These are phyloP conservation scores for Skeletonema marinoi DNA, from an alignment of 108 stramenopile species.

Conservation along the genomic window DNA sequence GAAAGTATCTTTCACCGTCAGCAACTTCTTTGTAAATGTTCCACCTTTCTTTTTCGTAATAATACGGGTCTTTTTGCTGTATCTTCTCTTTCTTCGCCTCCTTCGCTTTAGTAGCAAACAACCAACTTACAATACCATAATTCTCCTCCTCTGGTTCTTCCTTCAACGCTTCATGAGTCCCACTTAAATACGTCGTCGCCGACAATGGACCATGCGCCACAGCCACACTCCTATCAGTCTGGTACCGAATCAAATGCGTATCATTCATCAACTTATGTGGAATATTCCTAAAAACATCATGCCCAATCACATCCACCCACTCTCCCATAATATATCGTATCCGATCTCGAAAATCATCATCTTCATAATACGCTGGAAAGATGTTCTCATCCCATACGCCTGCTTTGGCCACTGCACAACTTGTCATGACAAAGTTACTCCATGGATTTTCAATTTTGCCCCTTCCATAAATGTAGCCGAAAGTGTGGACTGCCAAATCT, in stretches of 20 bases:
- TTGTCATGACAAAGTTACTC: conserved; percentile 51
- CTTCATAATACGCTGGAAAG: conserved; percentile 51
- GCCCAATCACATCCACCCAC: conserved; percentile 24
- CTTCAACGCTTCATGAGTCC: conserved; percentile 37
- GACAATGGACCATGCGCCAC: conserved; percentile 47
- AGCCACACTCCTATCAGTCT: conserved; percentile 41
- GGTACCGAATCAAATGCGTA: conserved; percentile 38
- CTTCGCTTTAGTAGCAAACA: background rate
- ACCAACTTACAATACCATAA: background rate
- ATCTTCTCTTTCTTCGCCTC: background rate
- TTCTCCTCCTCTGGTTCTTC: conserved; percentile 27
- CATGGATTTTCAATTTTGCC: conserved; percentile 47
- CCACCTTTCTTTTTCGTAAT: conserved; percentile 39
- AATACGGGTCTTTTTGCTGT: conserved; percentile 9
- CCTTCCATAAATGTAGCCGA: conserved; percentile 46
- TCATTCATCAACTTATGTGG: conserved; percentile 39
- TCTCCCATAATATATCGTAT: conserved; percentile 42
- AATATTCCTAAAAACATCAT: conserved; percentile 33
- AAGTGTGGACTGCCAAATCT: conserved; percentile 40
- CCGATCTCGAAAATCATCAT: conserved; percentile 45
- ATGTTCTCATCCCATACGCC: conserved; percentile 50
- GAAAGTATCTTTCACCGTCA: conserved; percentile 25
- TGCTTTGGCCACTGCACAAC: conserved; percentile 36
- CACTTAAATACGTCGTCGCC: conserved; percentile 36
- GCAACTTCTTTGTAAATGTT: conserved; percentile 33